These are phyloP conservation scores for Aspergillus hortae DNA, from an alignment of 2,329 filamentous ascomycete genomes.

Conservation along the genomic window DNA sequence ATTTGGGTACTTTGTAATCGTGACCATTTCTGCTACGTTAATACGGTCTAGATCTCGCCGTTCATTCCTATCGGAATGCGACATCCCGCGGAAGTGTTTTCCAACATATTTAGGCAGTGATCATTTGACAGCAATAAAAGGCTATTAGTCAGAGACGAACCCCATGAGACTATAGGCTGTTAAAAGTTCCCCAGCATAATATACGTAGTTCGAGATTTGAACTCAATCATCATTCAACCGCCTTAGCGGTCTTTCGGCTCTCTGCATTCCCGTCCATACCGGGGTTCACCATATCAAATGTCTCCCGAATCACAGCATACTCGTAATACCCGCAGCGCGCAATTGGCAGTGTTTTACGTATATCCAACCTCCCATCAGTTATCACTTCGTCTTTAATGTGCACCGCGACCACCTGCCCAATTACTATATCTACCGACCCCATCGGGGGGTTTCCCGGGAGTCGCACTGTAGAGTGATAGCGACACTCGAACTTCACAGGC, in stretches of 20 bases:
- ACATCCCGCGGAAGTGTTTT: too few species aligned
- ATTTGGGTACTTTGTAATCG: too few species aligned
- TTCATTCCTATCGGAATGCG: too few species aligned
- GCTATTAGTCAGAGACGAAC: too few species aligned
- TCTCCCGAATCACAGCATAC: constrained; percentile 54
- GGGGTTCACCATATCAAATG: constrained; percentile 58
- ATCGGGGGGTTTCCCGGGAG: constrained; percentile 57
- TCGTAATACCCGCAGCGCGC: constrained; percentile 60
- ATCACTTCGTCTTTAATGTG: constrained; percentile 55
- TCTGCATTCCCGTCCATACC: constrained; percentile 36
- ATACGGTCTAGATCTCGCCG: too few species aligned
- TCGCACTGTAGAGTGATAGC: constrained; percentile 53
- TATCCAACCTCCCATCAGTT: constrained; percentile 54
- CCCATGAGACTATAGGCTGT: too few species aligned
- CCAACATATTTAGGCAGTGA: too few species aligned
- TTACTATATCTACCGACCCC: constrained; percentile 56
- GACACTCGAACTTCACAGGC: constrained; percentile 58
- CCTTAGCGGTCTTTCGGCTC: not conserved
- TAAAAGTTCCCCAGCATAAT: too few species aligned
- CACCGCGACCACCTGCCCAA: constrained; percentile 55
- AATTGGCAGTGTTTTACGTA: constrained; percentile 57
- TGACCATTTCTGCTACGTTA: too few species aligned
- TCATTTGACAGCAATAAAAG: too few species aligned
- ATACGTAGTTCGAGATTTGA: too few species aligned
- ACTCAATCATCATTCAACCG: not conserved